Evolutionary conservation across 495 filamentous ascomycete species (phyloP), one percentile per base, ranked within the genome.

Genomic region (Penicillium ucsense): DNA sequence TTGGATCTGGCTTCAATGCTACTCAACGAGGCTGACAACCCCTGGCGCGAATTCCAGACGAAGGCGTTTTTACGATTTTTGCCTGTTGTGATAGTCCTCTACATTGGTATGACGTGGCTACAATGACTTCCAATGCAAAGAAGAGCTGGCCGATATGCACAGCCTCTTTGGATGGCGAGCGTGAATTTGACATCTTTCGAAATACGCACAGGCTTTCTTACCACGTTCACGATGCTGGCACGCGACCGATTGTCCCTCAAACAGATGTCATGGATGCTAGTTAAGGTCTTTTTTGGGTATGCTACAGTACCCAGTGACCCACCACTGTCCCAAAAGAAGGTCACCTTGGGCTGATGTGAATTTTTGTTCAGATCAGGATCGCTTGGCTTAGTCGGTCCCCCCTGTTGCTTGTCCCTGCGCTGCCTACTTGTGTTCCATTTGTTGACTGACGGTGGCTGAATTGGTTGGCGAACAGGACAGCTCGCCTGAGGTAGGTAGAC

Each of bases 41-140:
- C 32, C n/a, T 27, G 20, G 37, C 37, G 8, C n/a, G 10, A 31
- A 41, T 9, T 20, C n/a, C 59, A 82, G 78, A 89, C 88, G 12
- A 94, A 89, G 67, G 87, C 92, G 49, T 95, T 95, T 57, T 65
- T 92, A 56, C 91, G 91, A 51, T 95, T 95, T 63, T 78, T 91
- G 60, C 82, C 86, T 8, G 74, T 95, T n/a, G 87, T 97, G 20
- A 66, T 85, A 40, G 81, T 95, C 46, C 68, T 95, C 52, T 95
- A 94, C 58, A 58, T 85, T 38, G 80, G 80, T 82, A 59, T 51
- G 61, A 53, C 45, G 7, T n/a, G 39, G 39, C 2, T 6, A 32
- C 11, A 33, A 33, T 44, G 33, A 4, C 4, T 2, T 20, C 20
- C 20, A 20, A 20, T 20, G 20, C 20, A 20, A 20, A 20, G 20